A percentile compares a stretch with the other conserved stretches of the same genome.
These are phyloP conservation scores for Talaromyces amestolkiae DNA, from an alignment of 2,329 filamentous ascomycete species.

Conservation along the genomic window DNA sequence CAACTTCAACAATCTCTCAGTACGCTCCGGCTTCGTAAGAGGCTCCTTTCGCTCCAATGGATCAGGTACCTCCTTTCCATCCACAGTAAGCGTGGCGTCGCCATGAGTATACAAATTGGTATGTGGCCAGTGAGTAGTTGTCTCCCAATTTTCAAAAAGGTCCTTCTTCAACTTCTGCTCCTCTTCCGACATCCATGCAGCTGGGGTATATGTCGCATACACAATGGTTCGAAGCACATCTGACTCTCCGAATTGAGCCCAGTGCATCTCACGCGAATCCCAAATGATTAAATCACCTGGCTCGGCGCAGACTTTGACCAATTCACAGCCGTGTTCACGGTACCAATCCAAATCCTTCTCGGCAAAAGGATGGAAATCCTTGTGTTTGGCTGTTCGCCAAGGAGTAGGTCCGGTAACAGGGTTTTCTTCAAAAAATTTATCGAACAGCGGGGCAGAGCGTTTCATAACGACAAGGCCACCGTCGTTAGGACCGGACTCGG, in stretches of 20 bases:
- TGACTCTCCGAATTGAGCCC: constrained; percentile 18
- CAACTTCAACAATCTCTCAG: background rate
- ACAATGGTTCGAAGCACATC: constrained; percentile 22
- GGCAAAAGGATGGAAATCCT: background rate
- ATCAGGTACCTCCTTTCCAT: background rate
- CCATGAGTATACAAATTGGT: constrained; percentile 21
- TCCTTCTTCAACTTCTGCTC: constrained; percentile 15
- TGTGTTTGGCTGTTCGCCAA: background rate
- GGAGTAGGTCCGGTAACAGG: background rate
- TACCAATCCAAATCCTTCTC: constrained; percentile 11
- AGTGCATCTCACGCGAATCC: constrained; percentile 25
- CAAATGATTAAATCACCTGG: constrained; percentile 25
- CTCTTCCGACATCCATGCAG: background rate
- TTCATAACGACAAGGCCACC: background rate
- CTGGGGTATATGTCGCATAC: constrained; percentile 21
- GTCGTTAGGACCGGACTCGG: constrained; percentile 12
- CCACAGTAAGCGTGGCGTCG: constrained; percentile 13
- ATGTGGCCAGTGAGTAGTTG: constrained; percentile 25
- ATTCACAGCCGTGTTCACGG: constrained; percentile 21
- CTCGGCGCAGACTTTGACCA: constrained; percentile 23
- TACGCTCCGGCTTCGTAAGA: background rate
- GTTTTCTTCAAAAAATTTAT: background rate
- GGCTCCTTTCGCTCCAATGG: background rate
- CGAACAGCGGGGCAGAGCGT: background rate
- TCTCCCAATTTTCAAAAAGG: constrained; percentile 19